Conservation (phyloP, 345 rosid species). For the Citrus sinensis region DNA sequence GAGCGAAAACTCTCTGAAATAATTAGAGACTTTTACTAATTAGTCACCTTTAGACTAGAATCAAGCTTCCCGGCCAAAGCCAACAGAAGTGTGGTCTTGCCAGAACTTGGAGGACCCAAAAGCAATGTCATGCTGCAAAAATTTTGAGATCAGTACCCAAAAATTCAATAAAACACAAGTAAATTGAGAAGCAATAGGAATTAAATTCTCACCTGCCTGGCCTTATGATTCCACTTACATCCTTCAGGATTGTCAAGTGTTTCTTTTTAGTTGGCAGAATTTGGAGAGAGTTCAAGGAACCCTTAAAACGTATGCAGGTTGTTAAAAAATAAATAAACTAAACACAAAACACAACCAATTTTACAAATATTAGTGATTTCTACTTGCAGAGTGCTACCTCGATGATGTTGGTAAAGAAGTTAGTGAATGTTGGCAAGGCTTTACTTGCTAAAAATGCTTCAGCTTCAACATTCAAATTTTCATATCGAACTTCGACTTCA, state of each 20-base stretch:
- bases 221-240: conserved; percentile 65
- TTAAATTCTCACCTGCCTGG: conserved; percentile 51
- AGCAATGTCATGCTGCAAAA: neutral
- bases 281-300: conserved; percentile 22
- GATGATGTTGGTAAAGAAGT: conserved; percentile 28
- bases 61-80: neutral
- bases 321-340: neutral
- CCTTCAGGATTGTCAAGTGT: conserved; percentile 56
- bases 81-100: neutral
- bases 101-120: neutral
- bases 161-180: neutral
- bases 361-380: neutral
- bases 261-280: conserved; percentile 49
- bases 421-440: conserved; percentile 42
- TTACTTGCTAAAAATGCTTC: conserved; percentile 40
- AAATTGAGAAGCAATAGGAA: neutral
- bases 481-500: conserved; percentile 48
- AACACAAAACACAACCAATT: neutral
- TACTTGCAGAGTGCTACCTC: conserved; percentile 36
- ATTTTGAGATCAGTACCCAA: neutral
- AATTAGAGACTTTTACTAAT: too few species aligned
- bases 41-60: neutral
- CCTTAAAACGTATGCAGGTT: conserved; percentile 17
- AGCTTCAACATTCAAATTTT: conserved; percentile 43
- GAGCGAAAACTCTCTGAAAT: too few species aligned